Conservation (phyloP, 2,329 filamentous ascomycete species). For the Fusarium sulawesiense region DNA sequence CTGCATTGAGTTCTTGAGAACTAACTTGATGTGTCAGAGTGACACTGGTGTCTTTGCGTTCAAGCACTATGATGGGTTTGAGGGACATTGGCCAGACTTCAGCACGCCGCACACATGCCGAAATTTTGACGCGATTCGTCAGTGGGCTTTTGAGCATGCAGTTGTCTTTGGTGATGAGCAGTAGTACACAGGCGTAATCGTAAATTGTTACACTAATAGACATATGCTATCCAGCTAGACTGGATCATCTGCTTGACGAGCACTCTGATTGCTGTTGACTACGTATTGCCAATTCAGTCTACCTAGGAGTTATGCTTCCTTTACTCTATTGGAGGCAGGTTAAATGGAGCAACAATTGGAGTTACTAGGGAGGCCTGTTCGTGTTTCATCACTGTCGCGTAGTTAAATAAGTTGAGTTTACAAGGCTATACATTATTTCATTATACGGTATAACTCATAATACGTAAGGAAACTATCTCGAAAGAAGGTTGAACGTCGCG, state of each 20-base stretch:
- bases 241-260: too few species aligned
- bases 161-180: constrained; percentile 60
- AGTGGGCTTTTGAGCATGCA: constrained; percentile 65
- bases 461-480: constrained; percentile 1
- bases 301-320: too few species aligned
- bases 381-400: too few species aligned
- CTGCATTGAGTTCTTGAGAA: constrained; percentile 56
- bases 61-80: constrained; percentile 58
- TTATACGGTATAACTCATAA: constrained; percentile 2
- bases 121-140: constrained; percentile 63
- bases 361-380: fast-evolving
- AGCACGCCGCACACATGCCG: constrained; percentile 65
- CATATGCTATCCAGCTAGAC: not conserved
- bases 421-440: not conserved
- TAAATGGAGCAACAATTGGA: not conserved
- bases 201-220: not conserved
- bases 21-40: constrained; percentile 66
- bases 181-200: constrained; percentile 1
- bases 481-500: not conserved
- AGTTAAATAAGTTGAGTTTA: too few species aligned
- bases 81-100: constrained; percentile 66
- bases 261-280: too few species aligned
- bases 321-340: not conserved
- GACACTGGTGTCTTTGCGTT: constrained; percentile 68
- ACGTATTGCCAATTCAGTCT: too few species aligned